Conservation (phyloP, 2,329 filamentous ascomycete species). For the Pseudonectria foliicola region DNA sequence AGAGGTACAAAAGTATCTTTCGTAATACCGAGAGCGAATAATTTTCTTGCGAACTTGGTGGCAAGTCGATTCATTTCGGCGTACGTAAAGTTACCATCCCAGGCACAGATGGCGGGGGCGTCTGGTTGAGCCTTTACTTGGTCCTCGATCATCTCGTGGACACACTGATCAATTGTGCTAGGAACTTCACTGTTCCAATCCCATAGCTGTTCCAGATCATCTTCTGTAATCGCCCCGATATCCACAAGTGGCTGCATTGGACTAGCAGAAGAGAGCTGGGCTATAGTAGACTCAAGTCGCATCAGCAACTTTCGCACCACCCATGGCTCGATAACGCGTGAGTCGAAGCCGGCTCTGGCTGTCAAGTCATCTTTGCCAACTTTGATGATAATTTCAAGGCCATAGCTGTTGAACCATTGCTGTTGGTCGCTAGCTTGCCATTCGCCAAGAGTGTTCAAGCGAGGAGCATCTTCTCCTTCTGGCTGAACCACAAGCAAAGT, state of each 20-base stretch:
- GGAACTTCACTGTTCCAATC: neutral
- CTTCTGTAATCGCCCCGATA: slow-evolving; percentile 2
- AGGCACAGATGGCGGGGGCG: slow-evolving; percentile 17
- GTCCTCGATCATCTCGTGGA: neutral
- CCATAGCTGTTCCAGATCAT: neutral
- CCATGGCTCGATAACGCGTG: neutral
- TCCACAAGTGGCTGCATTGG: neutral
- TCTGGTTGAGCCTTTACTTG: neutral
- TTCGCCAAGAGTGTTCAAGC: no score
- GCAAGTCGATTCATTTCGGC: slow-evolving; percentile 32
- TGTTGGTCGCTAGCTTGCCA: neutral
- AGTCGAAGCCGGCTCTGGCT: slow-evolving; percentile 1
- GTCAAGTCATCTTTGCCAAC: neutral
- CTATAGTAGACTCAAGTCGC: neutral
- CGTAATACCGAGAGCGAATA: slow-evolving; percentile 23
- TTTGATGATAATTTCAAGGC: neutral
- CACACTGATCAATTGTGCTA: neutral
- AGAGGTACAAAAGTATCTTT: slow-evolving; percentile 12
- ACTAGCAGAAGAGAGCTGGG: neutral
- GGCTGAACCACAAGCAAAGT: slow-evolving; percentile 24
- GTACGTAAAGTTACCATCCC: slow-evolving; percentile 31
- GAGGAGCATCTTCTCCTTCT: neutral
- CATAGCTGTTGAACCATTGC: neutral
- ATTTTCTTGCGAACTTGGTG: slow-evolving; percentile 28
- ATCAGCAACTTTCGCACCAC: neutral